Evolutionary conservation across 345 rosid genomes (phyloP), one percentile per base, ranked within the genome.

Genomic region (Salix brachista): DNA sequence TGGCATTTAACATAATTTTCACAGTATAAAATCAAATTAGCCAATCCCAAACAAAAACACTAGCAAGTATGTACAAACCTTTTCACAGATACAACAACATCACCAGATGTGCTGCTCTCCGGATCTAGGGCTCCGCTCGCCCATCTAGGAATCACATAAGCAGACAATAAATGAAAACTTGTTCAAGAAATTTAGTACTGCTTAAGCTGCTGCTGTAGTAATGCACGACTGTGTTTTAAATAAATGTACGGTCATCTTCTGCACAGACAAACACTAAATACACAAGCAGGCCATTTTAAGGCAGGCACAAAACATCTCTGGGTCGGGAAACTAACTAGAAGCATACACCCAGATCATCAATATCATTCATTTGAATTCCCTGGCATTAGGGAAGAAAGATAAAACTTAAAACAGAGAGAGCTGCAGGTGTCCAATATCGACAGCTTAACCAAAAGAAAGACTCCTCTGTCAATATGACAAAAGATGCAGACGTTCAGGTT

Each of bases 81-180:
- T 89, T 92, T 96, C 70, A 93, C 99, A 74, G 98, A 93, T 71
- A 91, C 89, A 74, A 92, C 97, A 69, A 91, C 78, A 81, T 96
- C 97, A 72, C 85, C 87, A 80, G 92, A 86, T 34, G 82, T 69
- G 23, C 82, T 84, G 39, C 83, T 83, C 77, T 96, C 93, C 74
- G 97, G 94, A 87, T 91, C 91, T 77, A 96, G 97, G 74, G 91
- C 97, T 78, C 98, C 99, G 81, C 99, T 96, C 23, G 91, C 96
- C 99, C 99, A 96, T 75, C 99, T 96, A 80, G 50, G 26, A 69
- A 78, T 60, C 50, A 75, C 39, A 79, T 26, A 56, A 72, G 74
- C 71, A 64, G 36, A 41, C 14, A 65, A 13, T 19, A 13, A 69
- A 68, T 61, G 3, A 72, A 69, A 74, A 36, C 25, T 41, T 32